These are phyloP conservation scores for Penstemon davidsonii DNA, from an alignment of 257 asterid genomes.

Conservation along the genomic window DNA sequence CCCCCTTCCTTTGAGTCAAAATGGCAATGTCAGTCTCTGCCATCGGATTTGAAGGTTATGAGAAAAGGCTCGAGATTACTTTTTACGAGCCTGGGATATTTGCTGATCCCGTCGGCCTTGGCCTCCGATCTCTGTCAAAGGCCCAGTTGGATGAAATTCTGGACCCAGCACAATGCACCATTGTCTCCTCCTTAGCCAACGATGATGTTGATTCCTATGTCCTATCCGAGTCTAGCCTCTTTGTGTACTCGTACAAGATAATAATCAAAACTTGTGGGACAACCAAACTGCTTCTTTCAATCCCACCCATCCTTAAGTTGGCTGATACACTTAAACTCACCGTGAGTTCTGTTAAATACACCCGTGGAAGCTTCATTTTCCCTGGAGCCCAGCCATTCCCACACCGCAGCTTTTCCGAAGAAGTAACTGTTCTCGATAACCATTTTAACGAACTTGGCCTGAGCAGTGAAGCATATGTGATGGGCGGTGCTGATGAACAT, in stretches of 20 bases:
- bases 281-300: slow-evolving; percentile 36
- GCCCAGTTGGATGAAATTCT: slow-evolving; percentile 31
- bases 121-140: slow-evolving; percentile 26
- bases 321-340: slow-evolving; percentile 32
- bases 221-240: slow-evolving; percentile 31
- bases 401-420: slow-evolving; percentile 42
- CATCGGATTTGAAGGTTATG: slow-evolving; percentile 33
- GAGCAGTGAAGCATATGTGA: slow-evolving; percentile 34
- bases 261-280: slow-evolving; percentile 38
- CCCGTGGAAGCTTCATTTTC: slow-evolving; percentile 43
- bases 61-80: slow-evolving; percentile 34
- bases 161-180: slow-evolving; percentile 35
- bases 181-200: slow-evolving; percentile 31
- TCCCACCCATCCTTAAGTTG: slow-evolving; percentile 39
- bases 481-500: slow-evolving; percentile 36
- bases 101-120: slow-evolving; percentile 28
- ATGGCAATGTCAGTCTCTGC: slow-evolving; percentile 32
- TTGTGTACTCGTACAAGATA: slow-evolving; percentile 33
- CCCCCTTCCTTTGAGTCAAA: background rate
- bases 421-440: slow-evolving; percentile 36
- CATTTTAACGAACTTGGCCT: slow-evolving; percentile 35
- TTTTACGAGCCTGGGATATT: slow-evolving; percentile 30
- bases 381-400: slow-evolving; percentile 44
- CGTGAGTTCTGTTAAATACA: slow-evolving; percentile 37
- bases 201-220: slow-evolving; percentile 33